Evolutionary conservation across 352 stramenopile genomes (phyloP).

Genomic region (Pythium rishiriense): DNA sequence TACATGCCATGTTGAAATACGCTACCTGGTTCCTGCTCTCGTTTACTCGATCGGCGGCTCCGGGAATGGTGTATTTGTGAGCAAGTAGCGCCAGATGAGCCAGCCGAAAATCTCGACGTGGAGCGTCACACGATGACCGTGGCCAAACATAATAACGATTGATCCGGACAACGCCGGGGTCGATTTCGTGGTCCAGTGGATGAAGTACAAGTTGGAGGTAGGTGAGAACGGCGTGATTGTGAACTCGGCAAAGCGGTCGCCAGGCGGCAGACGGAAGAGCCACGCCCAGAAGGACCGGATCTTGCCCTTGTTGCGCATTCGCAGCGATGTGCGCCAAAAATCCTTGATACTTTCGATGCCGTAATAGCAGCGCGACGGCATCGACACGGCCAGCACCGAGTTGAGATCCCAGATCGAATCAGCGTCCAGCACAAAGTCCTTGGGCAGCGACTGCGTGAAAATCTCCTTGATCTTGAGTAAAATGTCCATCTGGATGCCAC

Average conservation of each 20-base stretch:
- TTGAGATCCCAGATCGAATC: slow-evolving; percentile 87
- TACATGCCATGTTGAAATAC: neutral
- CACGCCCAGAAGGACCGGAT: slow-evolving; percentile 87
- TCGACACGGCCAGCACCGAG: slow-evolving; percentile 81
- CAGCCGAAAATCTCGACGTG: slow-evolving; percentile 86
- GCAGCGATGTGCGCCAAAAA: slow-evolving; percentile 81
- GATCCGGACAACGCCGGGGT: slow-evolving; percentile 63
- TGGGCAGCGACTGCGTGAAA: slow-evolving; percentile 82
- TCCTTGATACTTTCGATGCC: slow-evolving; percentile 88
- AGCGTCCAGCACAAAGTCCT: slow-evolving; percentile 83
- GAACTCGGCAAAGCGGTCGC: slow-evolving; percentile 77
- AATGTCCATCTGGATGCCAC: slow-evolving; percentile 87
- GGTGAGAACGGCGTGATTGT: slow-evolving; percentile 74
- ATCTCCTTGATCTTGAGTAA: slow-evolving; percentile 88
- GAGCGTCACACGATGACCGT: slow-evolving; percentile 78
- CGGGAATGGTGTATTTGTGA: slow-evolving; percentile 81
- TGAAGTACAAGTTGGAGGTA: slow-evolving; percentile 78
- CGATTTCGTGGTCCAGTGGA: slow-evolving; percentile 85
- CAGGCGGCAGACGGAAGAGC: slow-evolving; percentile 74
- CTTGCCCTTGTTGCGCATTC: slow-evolving; percentile 88
- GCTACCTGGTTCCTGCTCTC: neutral
- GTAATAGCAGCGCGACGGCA: slow-evolving; percentile 86
- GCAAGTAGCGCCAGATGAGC: slow-evolving; percentile 85
- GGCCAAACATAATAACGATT: slow-evolving; percentile 87
- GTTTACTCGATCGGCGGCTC: slow-evolving; percentile 54